Evolutionary conservation across 2,329 filamentous ascomycete species (phyloP), one percentile per base, ranked within the genome.

Genomic region (Alternaria burnsii): DNA sequence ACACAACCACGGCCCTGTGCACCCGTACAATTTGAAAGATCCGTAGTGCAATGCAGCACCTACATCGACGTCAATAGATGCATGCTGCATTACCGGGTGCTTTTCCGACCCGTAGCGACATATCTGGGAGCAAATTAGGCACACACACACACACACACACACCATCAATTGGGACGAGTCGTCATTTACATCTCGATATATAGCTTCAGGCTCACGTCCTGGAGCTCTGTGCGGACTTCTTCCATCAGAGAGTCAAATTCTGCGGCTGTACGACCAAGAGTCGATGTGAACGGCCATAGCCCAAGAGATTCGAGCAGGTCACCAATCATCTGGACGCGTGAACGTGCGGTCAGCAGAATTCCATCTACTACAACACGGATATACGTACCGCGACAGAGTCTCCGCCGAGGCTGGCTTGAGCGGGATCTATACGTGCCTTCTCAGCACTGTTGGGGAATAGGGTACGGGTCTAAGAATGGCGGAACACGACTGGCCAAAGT

Each of bases 271-370:
- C 69, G 76, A 12, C 72, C 72, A 32, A 77, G 69, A 40, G 66
- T 62, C 36, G 73, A 65, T 9, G 73, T 78, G 36, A 79, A 75
- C 1, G 76, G 74, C 76, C 76, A 79, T 12, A 78, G 63, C 9
- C 76, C 72, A 14, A 76, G 70, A 11, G 77, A 79, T 22, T 78
- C 75, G 12, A 79, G 67, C 55, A 79, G 69, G 48, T 77, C 72
- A 11, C 70, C 70, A 26, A 79, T 64, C 59, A 78, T 71, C 16
- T 65, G 63, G 3, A 28, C n/a, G 22, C 18, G 32, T 16, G 20
- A 8, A 30, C 24, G 18, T 8, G 28, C 22, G 14, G 47, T 57
- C 26, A 62, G 59, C 26, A 36, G 32, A 38, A 16, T 4, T 26
- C n/a, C 36, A 14, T 24, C 26, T 18, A 28, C 14, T 11, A n/a